phyloP scores from a whole-genome alignment of 179 eudicot genomes.

The Nepenthes alata region DNA sequence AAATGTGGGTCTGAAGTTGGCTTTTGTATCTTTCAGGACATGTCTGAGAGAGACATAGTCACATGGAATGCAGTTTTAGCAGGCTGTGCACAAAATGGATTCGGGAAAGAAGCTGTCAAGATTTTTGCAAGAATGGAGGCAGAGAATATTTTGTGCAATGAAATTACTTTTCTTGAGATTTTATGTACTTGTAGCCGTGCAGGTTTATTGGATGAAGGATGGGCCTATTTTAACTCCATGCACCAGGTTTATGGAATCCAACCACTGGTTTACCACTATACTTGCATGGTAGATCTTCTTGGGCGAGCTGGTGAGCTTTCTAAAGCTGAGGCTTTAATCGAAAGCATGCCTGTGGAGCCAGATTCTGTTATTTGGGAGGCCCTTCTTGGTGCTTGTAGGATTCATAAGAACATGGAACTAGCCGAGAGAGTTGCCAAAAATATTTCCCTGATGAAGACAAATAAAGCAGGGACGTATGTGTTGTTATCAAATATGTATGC shows the following conservation, averaged over 20 bases:
- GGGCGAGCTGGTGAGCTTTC: conserved; percentile 30
- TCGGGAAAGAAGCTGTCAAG: conserved; percentile 22
- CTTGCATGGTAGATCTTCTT: conserved; percentile 42
- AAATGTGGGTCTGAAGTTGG: conserved; percentile 29
- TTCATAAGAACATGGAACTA: conserved; percentile 22
- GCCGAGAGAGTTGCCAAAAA: conserved; percentile 26
- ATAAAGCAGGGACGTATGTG: conserved; percentile 27
- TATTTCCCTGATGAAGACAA: conserved; percentile 20
- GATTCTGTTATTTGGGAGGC: conserved; percentile 39
- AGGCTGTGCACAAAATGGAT: conserved; percentile 39
- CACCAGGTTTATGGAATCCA: conserved; percentile 19
- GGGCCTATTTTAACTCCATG: conserved; percentile 29
- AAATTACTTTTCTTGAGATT: conserved; percentile 24
- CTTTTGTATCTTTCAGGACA: conserved; percentile 24
- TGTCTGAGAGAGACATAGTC: conserved; percentile 26
- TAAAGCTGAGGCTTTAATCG: conserved; percentile 30
- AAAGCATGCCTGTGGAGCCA: conserved; percentile 30
- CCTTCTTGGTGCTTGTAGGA: conserved; percentile 37
- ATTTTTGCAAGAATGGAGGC: conserved; percentile 25
- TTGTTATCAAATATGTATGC: conserved; percentile 30
- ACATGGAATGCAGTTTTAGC: conserved; percentile 40
- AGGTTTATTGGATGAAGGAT: conserved; percentile 29
- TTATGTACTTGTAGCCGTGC: conserved; percentile 38
- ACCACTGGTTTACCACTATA: conserved; percentile 32
- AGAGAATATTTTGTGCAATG: conserved; percentile 21